phyloP scores from a whole-genome alignment of 148 eudicot genomes.

The Fagopyrum homotropicum region DNA sequence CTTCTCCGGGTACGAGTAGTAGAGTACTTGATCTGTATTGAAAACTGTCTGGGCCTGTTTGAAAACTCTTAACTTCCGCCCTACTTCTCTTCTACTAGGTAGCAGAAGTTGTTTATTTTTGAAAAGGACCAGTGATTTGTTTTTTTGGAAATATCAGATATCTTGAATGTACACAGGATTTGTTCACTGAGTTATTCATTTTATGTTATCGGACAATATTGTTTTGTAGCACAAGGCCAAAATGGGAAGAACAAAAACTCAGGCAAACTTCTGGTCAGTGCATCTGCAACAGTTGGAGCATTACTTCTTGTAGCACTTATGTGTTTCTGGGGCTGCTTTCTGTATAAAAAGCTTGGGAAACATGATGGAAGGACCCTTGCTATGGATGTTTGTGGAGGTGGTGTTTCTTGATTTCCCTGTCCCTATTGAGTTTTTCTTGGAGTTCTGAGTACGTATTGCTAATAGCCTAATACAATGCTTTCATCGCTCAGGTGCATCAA shows the following conservation, averaged over 20 bases:
- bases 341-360: conserved; percentile 94
- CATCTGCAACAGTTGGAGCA: conserved; percentile 94
- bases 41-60: not conserved
- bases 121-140: not conserved
- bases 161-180: not conserved
- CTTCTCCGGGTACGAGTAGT: conserved; percentile 37
- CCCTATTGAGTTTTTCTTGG: not conserved
- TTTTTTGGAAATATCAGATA: not conserved
- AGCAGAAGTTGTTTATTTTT: not conserved
- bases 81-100: not conserved
- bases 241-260: conserved; percentile 56
- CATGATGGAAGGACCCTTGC: conserved; percentile 67
- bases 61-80: not conserved
- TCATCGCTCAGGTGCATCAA: conserved; percentile 72
- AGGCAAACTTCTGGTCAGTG: conserved; percentile 77
- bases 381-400: conserved; percentile 87
- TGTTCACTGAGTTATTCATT: conserved; percentile 7
- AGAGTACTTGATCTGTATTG: conserved; percentile 16
- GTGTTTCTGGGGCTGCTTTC: conserved; percentile 99
- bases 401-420: conserved; percentile 7
- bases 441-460: not conserved
- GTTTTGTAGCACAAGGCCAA: conserved; percentile 32
- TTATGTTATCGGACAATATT: not conserved
- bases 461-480: conserved; percentile 9
- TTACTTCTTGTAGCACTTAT: conserved; percentile 89